Percentiles rank a stretch among this genome's conserved stretches.
phyloP scores from a whole-genome alignment of 1,139 yeast genomes.

The Debaryomycetaceae sp. region DNA sequence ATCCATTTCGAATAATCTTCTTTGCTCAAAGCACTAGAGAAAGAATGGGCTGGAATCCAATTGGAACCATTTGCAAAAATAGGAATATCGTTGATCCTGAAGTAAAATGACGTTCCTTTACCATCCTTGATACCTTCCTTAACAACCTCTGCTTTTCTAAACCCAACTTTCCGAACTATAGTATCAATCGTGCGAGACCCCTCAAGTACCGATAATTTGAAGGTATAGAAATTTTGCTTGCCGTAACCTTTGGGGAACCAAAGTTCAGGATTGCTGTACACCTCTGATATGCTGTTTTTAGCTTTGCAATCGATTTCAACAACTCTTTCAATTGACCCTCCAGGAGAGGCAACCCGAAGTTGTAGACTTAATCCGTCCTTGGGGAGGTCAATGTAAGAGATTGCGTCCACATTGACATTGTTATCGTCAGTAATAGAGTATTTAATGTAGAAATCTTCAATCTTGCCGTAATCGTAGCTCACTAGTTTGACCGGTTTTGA shows the following conservation, averaged over 20 bases:
- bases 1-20: slow-evolving; percentile 35
- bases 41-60: slow-evolving; percentile 50
- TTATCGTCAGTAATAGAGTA: background rate
- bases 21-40: slow-evolving; percentile 25
- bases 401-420: background rate
- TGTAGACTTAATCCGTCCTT: background rate
- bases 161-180: slow-evolving; percentile 20
- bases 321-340: background rate
- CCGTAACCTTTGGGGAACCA: slow-evolving; percentile 47
- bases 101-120: slow-evolving; percentile 38
- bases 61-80: slow-evolving; percentile 39
- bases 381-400: background rate
- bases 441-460: slow-evolving; percentile 1
- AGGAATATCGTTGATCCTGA: slow-evolving; percentile 36
- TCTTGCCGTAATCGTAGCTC: slow-evolving; percentile 13
- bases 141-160: slow-evolving; percentile 36
- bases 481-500: slow-evolving; percentile 36
- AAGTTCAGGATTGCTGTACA: slow-evolving; percentile 21
- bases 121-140: slow-evolving; percentile 29
- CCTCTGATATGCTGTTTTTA: background rate
- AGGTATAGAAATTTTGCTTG: slow-evolving; percentile 27
- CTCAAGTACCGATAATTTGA: slow-evolving; percentile 12
- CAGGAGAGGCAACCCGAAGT: background rate
- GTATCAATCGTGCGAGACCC: background rate
- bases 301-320: background rate